A percentile compares a stretch with the other conserved stretches of the same genome.
These are phyloP conservation scores for Lasiosphaeria ovina DNA, from an alignment of 495 filamentous ascomycete species.

Conservation along the genomic window DNA sequence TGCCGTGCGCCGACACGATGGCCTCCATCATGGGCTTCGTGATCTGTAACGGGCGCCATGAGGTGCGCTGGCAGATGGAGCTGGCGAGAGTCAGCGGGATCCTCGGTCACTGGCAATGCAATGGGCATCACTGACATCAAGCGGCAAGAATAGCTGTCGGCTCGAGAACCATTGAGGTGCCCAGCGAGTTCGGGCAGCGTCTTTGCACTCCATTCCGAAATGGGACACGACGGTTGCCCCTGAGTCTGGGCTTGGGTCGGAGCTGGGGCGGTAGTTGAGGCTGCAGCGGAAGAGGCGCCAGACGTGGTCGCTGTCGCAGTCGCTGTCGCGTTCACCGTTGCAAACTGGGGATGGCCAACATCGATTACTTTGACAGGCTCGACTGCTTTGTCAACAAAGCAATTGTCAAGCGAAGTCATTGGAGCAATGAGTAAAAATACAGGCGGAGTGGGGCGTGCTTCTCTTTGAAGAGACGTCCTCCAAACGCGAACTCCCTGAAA, in stretches of 20 bases:
- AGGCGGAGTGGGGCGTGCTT: background rate
- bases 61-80: conserved; percentile 44
- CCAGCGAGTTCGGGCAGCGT: conserved; percentile 19
- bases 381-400: conserved; percentile 24
- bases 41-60: conserved; percentile 42
- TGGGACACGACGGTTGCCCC: background rate
- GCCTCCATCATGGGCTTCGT: conserved; percentile 34
- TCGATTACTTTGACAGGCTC: conserved; percentile 29
- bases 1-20: conserved; percentile 27
- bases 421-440: background rate
- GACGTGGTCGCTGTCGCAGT: background rate
- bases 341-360: conserved; percentile 14
- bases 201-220: background rate
- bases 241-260: background rate
- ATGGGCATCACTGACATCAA: conserved; percentile 29
- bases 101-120: background rate
- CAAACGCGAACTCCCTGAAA: background rate
- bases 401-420: conserved; percentile 27
- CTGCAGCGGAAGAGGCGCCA: background rate
- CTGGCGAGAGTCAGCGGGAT: conserved; percentile 22
- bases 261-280: background rate
- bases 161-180: conserved; percentile 4
- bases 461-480: background rate
- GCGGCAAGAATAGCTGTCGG: conserved; percentile 24
- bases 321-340: conserved; percentile 4